Evolutionary conservation across 1,284 basidiomycete genomes (phyloP).

Genomic region (Pseudozyma flocculosa): DNA sequence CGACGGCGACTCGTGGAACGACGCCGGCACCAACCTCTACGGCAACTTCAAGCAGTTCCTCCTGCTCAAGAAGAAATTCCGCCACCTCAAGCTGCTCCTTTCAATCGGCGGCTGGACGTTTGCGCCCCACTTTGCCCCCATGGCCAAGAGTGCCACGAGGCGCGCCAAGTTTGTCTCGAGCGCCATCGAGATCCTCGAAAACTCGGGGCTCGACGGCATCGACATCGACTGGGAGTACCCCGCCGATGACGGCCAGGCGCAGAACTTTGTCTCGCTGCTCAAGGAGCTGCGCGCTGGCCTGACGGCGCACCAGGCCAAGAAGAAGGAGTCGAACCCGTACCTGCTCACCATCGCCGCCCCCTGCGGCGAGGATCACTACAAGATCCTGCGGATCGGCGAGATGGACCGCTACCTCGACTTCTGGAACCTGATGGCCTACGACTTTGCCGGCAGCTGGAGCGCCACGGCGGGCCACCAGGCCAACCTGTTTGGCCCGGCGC

Average conservation of each 20-base stretch:
- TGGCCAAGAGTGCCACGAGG: constrained; percentile 36
- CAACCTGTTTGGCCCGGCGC: constrained; percentile 67
- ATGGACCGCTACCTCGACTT: constrained; percentile 74
- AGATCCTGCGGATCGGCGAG: constrained; percentile 67
- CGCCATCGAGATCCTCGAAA: constrained; percentile 73
- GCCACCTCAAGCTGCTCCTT: constrained; percentile 59
- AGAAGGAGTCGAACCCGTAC: constrained; percentile 63
- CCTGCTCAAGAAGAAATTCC: constrained; percentile 73
- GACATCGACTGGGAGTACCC: constrained; percentile 82
- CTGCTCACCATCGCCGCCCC: constrained; percentile 79
- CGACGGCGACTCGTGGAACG: constrained; percentile 65
- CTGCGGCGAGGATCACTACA: constrained; percentile 71
- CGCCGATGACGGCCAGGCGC: constrained; percentile 68
- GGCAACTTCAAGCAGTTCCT: constrained; percentile 87
- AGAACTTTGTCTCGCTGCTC: constrained; percentile 71
- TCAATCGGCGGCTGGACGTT: constrained; percentile 59
- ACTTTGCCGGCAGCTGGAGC: constrained; percentile 64
- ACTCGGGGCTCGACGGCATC: constrained; percentile 82
- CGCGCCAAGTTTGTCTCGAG: constrained; percentile 72
- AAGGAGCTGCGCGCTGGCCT: constrained; percentile 70
- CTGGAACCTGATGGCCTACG: constrained; percentile 85
- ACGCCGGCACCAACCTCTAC: constrained; percentile 71
- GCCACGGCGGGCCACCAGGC: constrained; percentile 75
- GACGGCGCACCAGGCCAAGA: constrained; percentile 66
- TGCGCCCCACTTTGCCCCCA: constrained; percentile 55